Conservation (phyloP, 192 early-diverging fungal species). For the Pilobolus umbonatus region DNA sequence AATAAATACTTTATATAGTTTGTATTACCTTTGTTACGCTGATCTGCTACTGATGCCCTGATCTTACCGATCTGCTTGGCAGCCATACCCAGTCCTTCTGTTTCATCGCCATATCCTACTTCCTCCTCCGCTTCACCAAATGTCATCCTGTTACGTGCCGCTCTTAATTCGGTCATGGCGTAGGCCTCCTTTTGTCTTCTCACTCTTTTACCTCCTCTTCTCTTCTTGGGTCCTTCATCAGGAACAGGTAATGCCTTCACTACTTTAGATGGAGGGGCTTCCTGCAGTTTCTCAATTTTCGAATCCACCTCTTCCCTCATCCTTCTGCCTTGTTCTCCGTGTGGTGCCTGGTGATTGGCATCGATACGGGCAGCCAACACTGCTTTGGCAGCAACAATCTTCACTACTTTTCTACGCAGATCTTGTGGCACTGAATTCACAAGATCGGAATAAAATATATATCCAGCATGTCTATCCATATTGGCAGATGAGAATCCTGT, state of each 20-base stretch:
- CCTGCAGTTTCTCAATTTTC: constrained; percentile 80
- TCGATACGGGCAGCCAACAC: constrained; percentile 87
- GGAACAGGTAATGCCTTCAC: constrained; percentile 91
- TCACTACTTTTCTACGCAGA: constrained; percentile 69
- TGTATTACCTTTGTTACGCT: constrained; percentile 66
- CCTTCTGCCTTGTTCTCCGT: constrained; percentile 68
- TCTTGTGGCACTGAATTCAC: constrained; percentile 67
- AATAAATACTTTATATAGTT: constrained; percentile 27
- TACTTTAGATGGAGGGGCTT: constrained; percentile 80
- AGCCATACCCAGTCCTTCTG: constrained; percentile 86
- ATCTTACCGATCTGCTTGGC: constrained; percentile 75
- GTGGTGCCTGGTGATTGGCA: constrained; percentile 55
- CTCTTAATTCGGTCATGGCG: constrained; percentile 81
- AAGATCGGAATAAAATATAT: constrained; percentile 74
- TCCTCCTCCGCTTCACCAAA: constrained; percentile 94
- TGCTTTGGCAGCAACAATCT: constrained; percentile 79
- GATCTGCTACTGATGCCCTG: constrained; percentile 64
- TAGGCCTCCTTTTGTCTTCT: constrained; percentile 79
- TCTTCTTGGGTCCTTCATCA: constrained; percentile 83
- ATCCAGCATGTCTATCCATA: constrained; percentile 70
- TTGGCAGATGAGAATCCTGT: constrained; percentile 64
- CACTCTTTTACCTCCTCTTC: constrained; percentile 86
- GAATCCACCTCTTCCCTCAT: constrained; percentile 79
- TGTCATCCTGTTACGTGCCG: constrained; percentile 84
- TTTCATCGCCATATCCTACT: constrained; percentile 73